Evolutionary conservation across 1,284 basidiomycete genomes (phyloP).

Genomic region (Pseudozyma tsukubaensis): DNA sequence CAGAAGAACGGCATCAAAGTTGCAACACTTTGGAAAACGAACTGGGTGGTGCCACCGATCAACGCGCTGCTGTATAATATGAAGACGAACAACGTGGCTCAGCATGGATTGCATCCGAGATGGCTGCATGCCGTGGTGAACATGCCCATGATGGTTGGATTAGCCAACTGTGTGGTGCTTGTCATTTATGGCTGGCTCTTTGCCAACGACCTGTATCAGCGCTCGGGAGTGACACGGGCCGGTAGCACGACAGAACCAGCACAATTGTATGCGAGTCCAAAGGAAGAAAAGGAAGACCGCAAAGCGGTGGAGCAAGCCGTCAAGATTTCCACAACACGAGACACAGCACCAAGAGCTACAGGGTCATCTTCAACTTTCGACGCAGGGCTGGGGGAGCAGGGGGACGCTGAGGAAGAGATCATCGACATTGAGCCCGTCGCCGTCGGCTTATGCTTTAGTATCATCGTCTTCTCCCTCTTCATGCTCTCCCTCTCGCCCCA

Average conservation of each 20-base stretch:
- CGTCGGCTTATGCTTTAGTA: slow-evolving; percentile 11
- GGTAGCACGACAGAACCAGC: not conserved
- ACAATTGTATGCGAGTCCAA: not conserved
- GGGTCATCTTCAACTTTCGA: not conserved
- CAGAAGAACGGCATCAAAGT: not conserved
- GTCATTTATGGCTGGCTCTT: slow-evolving; percentile 8
- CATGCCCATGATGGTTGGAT: slow-evolving; percentile 66
- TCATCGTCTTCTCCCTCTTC: slow-evolving; percentile 33
- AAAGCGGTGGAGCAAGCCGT: not conserved
- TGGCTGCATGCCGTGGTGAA: slow-evolving; percentile 67
- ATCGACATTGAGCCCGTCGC: slow-evolving; percentile 18
- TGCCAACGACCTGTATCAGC: not conserved
- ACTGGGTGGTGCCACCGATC: slow-evolving; percentile 56
- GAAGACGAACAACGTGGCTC: slow-evolving; percentile 57
- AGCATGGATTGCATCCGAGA: slow-evolving; percentile 68
- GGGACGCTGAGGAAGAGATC: not conserved
- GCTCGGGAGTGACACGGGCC: not conserved
- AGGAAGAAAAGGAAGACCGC: slow-evolving; percentile 1
- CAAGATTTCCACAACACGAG: not conserved
- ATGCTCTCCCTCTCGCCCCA: slow-evolving; percentile 67
- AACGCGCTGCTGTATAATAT: slow-evolving; percentile 68
- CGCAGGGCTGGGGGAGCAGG: not conserved
- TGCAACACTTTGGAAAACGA: not conserved
- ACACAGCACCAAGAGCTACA: not conserved
- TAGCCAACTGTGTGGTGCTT: slow-evolving; percentile 16